A percentile compares a stretch with the other conserved stretches of the same genome.
phyloP scores from a whole-genome alignment of 768 basidiomycete genomes.

The Neoboletus magnificus region DNA sequence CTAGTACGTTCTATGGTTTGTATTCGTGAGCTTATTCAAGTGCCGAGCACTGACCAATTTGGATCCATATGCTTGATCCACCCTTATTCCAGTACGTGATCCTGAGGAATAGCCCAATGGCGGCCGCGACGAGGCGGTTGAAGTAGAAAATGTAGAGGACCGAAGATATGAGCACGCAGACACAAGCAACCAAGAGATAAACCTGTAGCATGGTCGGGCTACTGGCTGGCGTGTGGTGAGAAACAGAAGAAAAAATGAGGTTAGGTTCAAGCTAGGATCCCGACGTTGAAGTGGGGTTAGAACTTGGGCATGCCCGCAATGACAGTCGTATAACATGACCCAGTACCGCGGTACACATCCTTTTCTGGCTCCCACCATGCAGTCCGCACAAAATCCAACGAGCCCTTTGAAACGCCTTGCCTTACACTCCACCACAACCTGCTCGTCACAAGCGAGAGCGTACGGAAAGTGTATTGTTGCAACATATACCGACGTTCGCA shows the following conservation, averaged over 20 bases:
- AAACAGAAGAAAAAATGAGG: background rate
- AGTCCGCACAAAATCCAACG: constrained; percentile 29
- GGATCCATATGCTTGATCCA: constrained; percentile 77
- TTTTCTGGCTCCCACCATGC: constrained; percentile 9
- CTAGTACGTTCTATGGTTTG: constrained; percentile 36
- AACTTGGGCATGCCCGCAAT: constrained; percentile 2
- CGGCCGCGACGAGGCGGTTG: constrained; percentile 75
- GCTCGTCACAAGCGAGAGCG: constrained; percentile 62
- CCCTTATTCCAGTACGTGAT: constrained; percentile 75
- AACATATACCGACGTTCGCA: constrained; percentile 78
- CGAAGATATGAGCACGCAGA: constrained; percentile 51
- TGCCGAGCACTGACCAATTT: constrained; percentile 55
- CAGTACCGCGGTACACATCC: background rate
- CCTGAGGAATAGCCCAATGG: constrained; percentile 65
- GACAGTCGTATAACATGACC: background rate
- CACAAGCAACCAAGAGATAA: constrained; percentile 61
- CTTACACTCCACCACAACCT: constrained; percentile 68
- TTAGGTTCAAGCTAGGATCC: background rate
- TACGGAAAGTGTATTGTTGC: constrained; percentile 90
- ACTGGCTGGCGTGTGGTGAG: background rate
- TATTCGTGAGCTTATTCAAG: background rate
- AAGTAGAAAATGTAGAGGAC: constrained; percentile 87
- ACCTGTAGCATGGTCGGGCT: constrained; percentile 49
- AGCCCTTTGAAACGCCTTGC: constrained; percentile 62
- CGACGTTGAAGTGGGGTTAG: background rate